Conservation (phyloP, 164 flowering plant species). For the Piper longum region DNA sequence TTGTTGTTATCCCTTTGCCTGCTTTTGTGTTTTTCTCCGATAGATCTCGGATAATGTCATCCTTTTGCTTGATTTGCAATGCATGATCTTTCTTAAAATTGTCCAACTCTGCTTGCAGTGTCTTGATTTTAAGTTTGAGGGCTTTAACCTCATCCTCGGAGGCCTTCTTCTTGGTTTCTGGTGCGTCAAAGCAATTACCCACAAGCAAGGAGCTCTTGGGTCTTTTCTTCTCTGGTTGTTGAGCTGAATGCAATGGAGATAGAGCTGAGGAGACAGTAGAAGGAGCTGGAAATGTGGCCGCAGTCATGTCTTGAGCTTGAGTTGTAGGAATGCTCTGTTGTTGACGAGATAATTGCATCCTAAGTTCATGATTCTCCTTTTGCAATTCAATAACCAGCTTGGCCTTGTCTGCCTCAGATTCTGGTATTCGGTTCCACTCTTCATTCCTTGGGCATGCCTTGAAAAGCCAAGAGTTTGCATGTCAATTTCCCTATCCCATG, state of each 20-base stretch:
- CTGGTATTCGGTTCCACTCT: conserved; percentile 35
- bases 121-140: conserved; percentile 34
- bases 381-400: conserved; percentile 68
- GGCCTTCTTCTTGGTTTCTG: conserved; percentile 36
- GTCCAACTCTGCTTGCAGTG: conserved; percentile 53
- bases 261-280: conserved; percentile 40
- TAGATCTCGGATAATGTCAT: conserved; percentile 49
- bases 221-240: conserved; percentile 32
- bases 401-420: conserved; percentile 53
- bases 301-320: conserved; percentile 60
- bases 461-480: not conserved
- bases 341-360: conserved; percentile 55
- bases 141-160: conserved; percentile 34
- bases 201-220: conserved; percentile 34
- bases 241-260: conserved; percentile 43
- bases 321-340: conserved; percentile 54
- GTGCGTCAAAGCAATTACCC: conserved; percentile 52
- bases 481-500: not conserved
- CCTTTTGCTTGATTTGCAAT: conserved; percentile 57
- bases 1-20: conserved; percentile 7
- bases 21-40: conserved; percentile 25
- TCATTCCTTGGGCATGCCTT: conserved; percentile 48
- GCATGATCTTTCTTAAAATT: conserved; percentile 59
- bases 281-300: conserved; percentile 46
- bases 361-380: conserved; percentile 67